Evolutionary conservation across 148 eudicot species (phyloP).

Genomic region (Fagopyrum homotropicum): DNA sequence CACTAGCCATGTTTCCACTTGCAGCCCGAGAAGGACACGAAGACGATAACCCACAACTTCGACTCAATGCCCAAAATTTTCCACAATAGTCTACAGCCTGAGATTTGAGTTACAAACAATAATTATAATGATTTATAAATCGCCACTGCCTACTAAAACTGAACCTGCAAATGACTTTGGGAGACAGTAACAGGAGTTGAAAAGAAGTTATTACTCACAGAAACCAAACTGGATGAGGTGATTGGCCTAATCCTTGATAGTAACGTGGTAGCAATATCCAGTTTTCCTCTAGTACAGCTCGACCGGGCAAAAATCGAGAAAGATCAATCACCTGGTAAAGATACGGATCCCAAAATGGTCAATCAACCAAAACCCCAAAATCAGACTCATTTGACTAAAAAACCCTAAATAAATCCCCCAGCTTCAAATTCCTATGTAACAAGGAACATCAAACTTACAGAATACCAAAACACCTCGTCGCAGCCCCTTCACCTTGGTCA

Average conservation of each 20-base stretch:
- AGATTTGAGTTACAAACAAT: slow-evolving; percentile 5
- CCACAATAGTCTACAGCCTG: slow-evolving; percentile 13
- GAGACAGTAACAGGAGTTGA: background rate
- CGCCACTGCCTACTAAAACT: background rate
- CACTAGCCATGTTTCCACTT: slow-evolving; percentile 42
- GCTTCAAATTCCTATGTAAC: no score
- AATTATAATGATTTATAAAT: background rate
- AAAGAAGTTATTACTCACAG: slow-evolving; percentile 18
- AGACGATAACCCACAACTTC: slow-evolving; percentile 4
- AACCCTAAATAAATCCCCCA: no score
- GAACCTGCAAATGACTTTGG: background rate
- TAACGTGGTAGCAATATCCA: slow-evolving; percentile 15
- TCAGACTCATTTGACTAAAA: no score
- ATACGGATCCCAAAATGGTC: no score
- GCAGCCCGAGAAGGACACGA: slow-evolving; percentile 7
- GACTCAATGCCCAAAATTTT: slow-evolving; percentile 10
- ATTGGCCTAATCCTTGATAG: slow-evolving; percentile 14
- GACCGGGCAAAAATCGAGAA: background rate
- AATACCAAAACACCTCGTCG: no score
- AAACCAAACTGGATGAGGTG: slow-evolving; percentile 14
- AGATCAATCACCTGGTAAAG: no score
- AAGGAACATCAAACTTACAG: no score
- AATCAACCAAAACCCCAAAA: no score
- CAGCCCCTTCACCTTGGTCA: no score
- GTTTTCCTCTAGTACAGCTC: slow-evolving; percentile 2